Conservation (phyloP, 768 basidiomycete genomes). For the Hypholoma sublateritium region DNA sequence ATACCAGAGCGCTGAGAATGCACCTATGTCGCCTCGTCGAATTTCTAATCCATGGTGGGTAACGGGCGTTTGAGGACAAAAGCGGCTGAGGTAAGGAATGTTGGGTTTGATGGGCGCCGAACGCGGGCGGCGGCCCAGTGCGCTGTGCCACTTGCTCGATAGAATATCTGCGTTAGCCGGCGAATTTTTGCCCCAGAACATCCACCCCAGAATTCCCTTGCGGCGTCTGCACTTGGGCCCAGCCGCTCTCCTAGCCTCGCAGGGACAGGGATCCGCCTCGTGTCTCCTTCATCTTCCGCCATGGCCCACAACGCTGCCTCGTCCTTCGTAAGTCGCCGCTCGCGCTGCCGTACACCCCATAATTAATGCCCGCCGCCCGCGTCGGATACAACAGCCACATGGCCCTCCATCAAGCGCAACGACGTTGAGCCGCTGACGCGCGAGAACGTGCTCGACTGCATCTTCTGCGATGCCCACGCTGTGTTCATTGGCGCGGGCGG, state of each 20-base stretch:
- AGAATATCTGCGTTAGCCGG: too few relatives aligned
- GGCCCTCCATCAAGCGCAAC: slow-evolving; percentile 73
- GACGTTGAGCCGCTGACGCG: slow-evolving; percentile 84
- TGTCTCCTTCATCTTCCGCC: not conserved
- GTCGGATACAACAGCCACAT: slow-evolving; percentile 65
- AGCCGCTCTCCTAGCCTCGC: not conserved
- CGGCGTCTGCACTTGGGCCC: too few relatives aligned
- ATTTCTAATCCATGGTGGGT: slow-evolving; percentile 52
- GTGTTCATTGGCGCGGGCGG: slow-evolving; percentile 71
- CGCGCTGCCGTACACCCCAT: not conserved
- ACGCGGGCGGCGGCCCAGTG: slow-evolving; percentile 5
- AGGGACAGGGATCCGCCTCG: not conserved
- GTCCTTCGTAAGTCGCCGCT: slow-evolving; percentile 15
- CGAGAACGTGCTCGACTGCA: slow-evolving; percentile 75
- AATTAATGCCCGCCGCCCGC: slow-evolving; percentile 27
- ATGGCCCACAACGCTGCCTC: not conserved
- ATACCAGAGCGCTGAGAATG: slow-evolving; percentile 10
- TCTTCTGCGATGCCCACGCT: slow-evolving; percentile 68
- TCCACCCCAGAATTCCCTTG: too few relatives aligned
- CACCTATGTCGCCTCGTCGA: slow-evolving; percentile 81
- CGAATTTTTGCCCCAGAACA: too few relatives aligned
- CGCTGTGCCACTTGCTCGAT: too few relatives aligned
- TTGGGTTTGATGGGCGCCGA: not conserved
- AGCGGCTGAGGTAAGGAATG: slow-evolving; percentile 26
- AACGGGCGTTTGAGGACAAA: slow-evolving; percentile 4